Percentiles rank a stretch among this genome's conserved stretches.
Evolutionary conservation across 225 moss, liverwort and hornwort genomes (phyloP).

Genomic region (Pseudoscleropodium purum): DNA sequence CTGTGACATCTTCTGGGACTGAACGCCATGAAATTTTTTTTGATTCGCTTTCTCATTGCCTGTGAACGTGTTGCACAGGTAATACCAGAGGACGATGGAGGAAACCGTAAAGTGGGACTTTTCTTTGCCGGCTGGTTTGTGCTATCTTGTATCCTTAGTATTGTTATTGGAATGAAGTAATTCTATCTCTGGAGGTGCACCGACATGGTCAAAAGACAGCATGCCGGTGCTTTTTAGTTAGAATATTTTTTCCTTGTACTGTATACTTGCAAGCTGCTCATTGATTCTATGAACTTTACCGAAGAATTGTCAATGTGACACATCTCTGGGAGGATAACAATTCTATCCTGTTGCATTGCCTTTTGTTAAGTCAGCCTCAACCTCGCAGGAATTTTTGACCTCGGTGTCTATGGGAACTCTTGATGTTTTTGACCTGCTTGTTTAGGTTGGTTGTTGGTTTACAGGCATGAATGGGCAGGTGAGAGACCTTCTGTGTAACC

Average conservation of each 20-base stretch:
- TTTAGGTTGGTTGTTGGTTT: neutral
- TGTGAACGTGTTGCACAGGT: conserved; percentile 6
- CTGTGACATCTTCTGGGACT: neutral
- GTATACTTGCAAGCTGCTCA: conserved; percentile 1
- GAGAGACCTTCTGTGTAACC: neutral
- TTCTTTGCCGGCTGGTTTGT: conserved; percentile 44
- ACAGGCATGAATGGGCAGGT: neutral
- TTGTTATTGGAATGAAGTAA: conserved; percentile 16
- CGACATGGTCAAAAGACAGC: neutral
- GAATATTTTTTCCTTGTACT: neutral
- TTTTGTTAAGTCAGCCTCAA: neutral
- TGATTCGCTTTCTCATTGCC: neutral
- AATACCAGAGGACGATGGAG: conserved; percentile 27
- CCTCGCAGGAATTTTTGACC: neutral
- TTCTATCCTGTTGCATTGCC: neutral
- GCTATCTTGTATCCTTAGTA: conserved; percentile 25
- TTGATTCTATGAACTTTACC: neutral
- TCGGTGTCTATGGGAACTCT: neutral
- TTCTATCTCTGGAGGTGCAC: neutral
- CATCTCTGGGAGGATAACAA: neutral
- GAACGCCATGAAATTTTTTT: neutral
- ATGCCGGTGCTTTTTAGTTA: neutral
- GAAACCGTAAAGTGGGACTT: conserved; percentile 23
- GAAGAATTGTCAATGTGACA: neutral
- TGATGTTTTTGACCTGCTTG: neutral